Base-by-base conservation (phyloP, 495 filamentous ascomycete species). In the Penicillium mononematosum region DNA sequence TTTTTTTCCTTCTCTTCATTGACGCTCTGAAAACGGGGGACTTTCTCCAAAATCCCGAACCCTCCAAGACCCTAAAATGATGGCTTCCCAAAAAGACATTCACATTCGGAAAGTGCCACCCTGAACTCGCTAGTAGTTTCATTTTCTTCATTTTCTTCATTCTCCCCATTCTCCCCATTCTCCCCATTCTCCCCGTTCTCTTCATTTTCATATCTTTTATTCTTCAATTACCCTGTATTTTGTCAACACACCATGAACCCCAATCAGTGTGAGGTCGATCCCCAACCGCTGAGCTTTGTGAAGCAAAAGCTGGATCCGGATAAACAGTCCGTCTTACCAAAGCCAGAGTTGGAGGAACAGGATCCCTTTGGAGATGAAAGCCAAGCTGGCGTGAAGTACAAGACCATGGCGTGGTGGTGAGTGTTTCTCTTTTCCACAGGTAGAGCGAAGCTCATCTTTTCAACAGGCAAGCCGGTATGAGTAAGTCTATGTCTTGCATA, bases 321-420 rank as follows among this genome's bases (percentile, higher is more conserved):
- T 7, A 29, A 45, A 22, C 17, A 27, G 14, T 16, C 5, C 2
- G 31, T 11, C 11, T 12, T 34, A n/a, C 16, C 29, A 22, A 38
- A 20, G 39, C n/a, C 36, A 6, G 41, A 22, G 2, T 10, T 17
- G 19, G 55, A 46, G 34, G 59, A 57, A 39, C 31, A 61, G 20
- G 68, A 75, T 43, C 71, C 74, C 5, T 71, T 71, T 52, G 70
- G 70, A 38, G 62, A 75, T 45, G 70, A 74, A 48, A 55, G 45
- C 42, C 51, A 68, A 45, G 53, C 60, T 34, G 60, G 53, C 14
- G 58, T 69, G 42, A 68, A 70, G 54, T 72, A 75, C 60, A 68
- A 64, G 52, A 73, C 68, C 1, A 70, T 75, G 69, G 39, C 50
- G 11, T 75, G 70, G 72, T 75, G 72, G 72, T 73, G 17, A 58